Evolutionary conservation across 805 yeast species (phyloP).

Genomic region (Suhomyces sp.): DNA sequence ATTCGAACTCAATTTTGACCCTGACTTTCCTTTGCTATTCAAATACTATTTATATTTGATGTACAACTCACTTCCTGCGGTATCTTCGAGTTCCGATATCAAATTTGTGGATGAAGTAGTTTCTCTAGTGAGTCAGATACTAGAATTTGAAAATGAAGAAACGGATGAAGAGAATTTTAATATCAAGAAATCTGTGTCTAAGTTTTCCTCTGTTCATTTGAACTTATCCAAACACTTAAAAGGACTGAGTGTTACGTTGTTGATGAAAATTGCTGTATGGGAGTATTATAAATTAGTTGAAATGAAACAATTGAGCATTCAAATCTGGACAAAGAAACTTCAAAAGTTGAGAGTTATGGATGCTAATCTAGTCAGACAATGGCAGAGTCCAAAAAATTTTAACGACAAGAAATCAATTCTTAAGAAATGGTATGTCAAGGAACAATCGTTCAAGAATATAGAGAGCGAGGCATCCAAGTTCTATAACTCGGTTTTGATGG

Average conservation of each 20-base stretch:
- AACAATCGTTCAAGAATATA: constrained; percentile 8
- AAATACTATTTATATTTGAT: constrained; percentile 22
- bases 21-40: constrained; percentile 22
- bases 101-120: constrained; percentile 22
- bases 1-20: constrained; percentile 22
- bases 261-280: constrained; percentile 30
- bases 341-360: neutral
- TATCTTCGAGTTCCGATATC: constrained; percentile 18
- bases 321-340: constrained; percentile 23
- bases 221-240: too few relatives aligned
- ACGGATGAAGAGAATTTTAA: constrained; percentile 9
- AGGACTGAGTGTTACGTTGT: constrained; percentile 15
- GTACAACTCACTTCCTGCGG: constrained; percentile 20
- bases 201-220: constrained; percentile 24
- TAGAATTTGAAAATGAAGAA: constrained; percentile 30
- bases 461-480: constrained; percentile 13
- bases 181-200: constrained; percentile 21
- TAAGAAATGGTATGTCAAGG: constrained; percentile 14
- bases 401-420: too few relatives aligned
- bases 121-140: constrained; percentile 20
- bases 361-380: too few relatives aligned
- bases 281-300: constrained; percentile 12
- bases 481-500: constrained; percentile 11
- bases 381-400: too few relatives aligned
- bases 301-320: constrained; percentile 7